Base-by-base conservation (phyloP, 2,329 filamentous ascomycete species). In the Fusarium continuum region DNA sequence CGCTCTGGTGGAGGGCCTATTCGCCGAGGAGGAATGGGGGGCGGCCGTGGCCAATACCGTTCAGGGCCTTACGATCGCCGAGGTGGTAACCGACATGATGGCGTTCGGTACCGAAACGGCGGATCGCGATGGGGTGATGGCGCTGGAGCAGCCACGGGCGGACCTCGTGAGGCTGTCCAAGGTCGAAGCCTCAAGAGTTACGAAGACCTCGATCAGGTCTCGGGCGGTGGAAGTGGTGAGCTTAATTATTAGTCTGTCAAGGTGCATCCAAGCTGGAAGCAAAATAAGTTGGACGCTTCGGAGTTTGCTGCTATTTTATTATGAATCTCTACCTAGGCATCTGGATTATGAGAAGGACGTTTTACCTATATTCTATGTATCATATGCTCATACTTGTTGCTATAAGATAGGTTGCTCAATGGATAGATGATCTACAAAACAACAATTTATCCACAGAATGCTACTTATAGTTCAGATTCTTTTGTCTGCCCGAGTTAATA, bases 121-220 rank as follows among this genome's bases (percentile, higher is more conserved):
- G 70, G 78, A 69, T 86, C 86, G 28, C 82, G 88, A 65, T 91
- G 89, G 85, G 89, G 90, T 35, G 91, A 92, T 64, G 90, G 89
- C 22, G 91, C 91, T 43, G 90, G 91, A 32, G 90, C 86, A 20
- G 88, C 90, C 28, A 88, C 90, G 3, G 89, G 93, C 58, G 93
- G 93, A 0, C 94, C 95, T 17, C 86, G 91, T 17, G 93, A 98
- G 77, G 94, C 95, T 10, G 93, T 96, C 1, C 92, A 96, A 68
- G 95, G 95, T 6, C 87, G 95, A 54, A 97, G 91, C 60, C 80
- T 99, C 65, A 97, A 96, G 84, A 97, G 92, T 76, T 99, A 99
- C 74, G 96, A 99, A 76, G 95, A 99, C 74, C 82, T 99, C 20
- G 95, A 99, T 79, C 94, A 96, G 39, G 89, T 90, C 55, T 88